Evolutionary conservation across 345 rosid genomes (phyloP).

Genomic region (Brassica rapa): DNA sequence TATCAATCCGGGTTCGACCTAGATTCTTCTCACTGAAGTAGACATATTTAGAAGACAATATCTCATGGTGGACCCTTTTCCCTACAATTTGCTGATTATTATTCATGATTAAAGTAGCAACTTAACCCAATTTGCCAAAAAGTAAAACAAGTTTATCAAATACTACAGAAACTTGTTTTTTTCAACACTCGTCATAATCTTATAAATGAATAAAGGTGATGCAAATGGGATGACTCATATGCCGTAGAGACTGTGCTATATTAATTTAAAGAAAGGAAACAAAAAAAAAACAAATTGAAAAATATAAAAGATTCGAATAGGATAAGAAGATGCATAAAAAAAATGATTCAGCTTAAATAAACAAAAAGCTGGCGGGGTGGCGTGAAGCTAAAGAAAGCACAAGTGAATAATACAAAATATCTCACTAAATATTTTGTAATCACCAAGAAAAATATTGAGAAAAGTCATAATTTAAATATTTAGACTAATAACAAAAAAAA

Average conservation of each 20-base stretch:
- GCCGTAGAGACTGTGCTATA: neutral
- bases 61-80: conserved; percentile 17
- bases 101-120: conserved; percentile 15
- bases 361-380: neutral
- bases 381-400: conserved; percentile 28
- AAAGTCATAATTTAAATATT: neutral
- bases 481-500: neutral
- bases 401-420: neutral
- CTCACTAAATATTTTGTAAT: neutral
- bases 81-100: conserved; percentile 20
- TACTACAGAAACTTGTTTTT: neutral
- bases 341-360: neutral
- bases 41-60: conserved; percentile 11
- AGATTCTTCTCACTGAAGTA: neutral
- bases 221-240: conserved; percentile 28
- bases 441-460: neutral
- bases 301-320: conserved; percentile 18
- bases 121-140: conserved; percentile 15
- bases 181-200: neutral
- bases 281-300: neutral
- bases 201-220: conserved; percentile 12
- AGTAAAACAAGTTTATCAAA: neutral
- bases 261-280: neutral
- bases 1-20: neutral
- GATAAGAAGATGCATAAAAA: conserved; percentile 12